Percentiles rank a stretch among this genome's conserved stretches.
Evolutionary conservation across 257 asterid genomes (phyloP).

Genomic region (Penstemon barbatus): DNA sequence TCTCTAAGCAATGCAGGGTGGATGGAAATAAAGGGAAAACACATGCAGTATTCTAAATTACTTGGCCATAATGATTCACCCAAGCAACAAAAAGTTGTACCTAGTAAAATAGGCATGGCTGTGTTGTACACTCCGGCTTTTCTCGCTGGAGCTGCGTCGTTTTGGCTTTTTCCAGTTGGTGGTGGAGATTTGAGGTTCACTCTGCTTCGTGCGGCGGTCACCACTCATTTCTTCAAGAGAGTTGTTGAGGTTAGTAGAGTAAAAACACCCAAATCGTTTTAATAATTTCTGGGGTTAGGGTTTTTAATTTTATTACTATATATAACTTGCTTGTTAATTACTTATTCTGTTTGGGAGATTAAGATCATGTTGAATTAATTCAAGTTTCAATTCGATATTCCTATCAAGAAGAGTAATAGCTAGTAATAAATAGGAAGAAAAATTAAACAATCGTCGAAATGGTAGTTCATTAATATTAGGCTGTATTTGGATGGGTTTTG

Average conservation of each 20-base stretch:
- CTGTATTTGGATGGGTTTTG: no score
- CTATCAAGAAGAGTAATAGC: no score
- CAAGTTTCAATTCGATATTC: no score
- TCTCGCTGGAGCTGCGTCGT: slow-evolving; percentile 44
- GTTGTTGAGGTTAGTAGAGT: slow-evolving; percentile 48
- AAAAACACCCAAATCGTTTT: neutral
- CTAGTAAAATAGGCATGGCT: slow-evolving; percentile 51
- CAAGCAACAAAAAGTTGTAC: slow-evolving; percentile 16
- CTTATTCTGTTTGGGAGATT: neutral
- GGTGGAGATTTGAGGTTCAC: slow-evolving; percentile 39
- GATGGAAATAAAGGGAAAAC: slow-evolving; percentile 51
- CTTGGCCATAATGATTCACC: neutral
- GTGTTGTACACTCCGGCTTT: slow-evolving; percentile 50
- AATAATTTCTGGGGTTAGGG: neutral
- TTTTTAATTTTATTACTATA: neutral
- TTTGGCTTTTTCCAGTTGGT: slow-evolving; percentile 35
- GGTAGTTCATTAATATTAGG: no score
- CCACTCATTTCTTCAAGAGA: slow-evolving; percentile 70
- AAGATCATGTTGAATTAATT: no score
- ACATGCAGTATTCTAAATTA: slow-evolving; percentile 59
- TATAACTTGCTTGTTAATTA: neutral
- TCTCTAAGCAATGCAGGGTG: slow-evolving; percentile 40
- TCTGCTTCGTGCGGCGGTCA: slow-evolving; percentile 47
- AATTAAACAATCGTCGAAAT: no score
- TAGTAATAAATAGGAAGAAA: no score